Evolutionary conservation across 345 rosid genomes (phyloP).

Genomic region (Eucalyptus pauciflora): DNA sequence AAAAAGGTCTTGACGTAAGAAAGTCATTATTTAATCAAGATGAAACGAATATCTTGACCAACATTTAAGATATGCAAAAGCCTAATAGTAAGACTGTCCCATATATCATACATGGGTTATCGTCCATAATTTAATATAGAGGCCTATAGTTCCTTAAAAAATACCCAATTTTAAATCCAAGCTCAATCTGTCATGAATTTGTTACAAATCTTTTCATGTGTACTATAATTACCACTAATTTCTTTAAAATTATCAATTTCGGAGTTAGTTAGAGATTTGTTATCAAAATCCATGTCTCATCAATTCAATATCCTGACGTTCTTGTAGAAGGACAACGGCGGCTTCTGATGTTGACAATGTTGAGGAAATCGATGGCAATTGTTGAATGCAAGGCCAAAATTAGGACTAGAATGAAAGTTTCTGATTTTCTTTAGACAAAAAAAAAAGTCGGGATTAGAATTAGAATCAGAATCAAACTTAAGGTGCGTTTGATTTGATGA

Average conservation of each 20-base stretch:
- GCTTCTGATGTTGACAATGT: neutral
- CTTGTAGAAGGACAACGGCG: neutral
- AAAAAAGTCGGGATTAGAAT: no score
- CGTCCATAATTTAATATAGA: neutral
- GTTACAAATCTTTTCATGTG: neutral
- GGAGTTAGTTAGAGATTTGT: neutral
- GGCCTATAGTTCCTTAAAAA: neutral
- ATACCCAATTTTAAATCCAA: neutral
- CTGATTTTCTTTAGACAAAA: neutral
- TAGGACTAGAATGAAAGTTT: neutral
- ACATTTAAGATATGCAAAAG: neutral
- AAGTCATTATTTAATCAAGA: neutral
- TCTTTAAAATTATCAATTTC: neutral
- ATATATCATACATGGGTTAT: neutral
- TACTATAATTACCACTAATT: neutral
- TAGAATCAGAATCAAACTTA: no score
- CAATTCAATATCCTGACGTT: neutral
- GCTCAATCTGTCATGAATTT: neutral
- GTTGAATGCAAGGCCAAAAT: neutral
- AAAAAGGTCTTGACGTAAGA: neutral
- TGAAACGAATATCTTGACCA: rapidly evolving
- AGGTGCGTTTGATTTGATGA: rapidly evolving
- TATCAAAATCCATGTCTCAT: rapidly evolving
- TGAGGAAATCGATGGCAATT: neutral
- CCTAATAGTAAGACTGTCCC: neutral